Percentiles rank a stretch among this genome's conserved stretches.
Evolutionary conservation across 2,329 filamentous ascomycete genomes (phyloP).

Genomic region (Celoporthe dispersa): DNA sequence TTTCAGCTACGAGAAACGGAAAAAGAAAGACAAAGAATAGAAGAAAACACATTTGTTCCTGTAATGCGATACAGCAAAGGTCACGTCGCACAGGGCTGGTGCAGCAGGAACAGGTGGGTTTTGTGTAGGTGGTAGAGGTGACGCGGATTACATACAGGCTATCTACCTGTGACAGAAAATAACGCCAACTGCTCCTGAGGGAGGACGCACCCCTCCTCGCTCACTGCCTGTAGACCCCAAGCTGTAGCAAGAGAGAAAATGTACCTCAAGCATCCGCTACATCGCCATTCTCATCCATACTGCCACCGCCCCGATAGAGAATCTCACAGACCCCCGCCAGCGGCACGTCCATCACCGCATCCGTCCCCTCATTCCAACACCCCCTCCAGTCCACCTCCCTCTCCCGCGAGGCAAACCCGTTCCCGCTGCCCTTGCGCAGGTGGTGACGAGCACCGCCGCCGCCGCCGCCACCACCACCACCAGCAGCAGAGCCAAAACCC

Average conservation of each 20-base stretch:
- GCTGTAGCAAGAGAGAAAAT: not conserved
- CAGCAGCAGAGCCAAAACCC: too few relatives aligned
- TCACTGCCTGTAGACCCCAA: too few relatives aligned
- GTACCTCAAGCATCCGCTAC: not conserved
- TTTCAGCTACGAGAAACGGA: not conserved
- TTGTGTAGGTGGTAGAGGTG: too few relatives aligned
- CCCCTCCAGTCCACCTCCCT: constrained; percentile 69
- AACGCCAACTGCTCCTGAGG: too few relatives aligned
- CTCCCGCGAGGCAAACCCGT: constrained; percentile 20
- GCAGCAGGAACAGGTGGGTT: too few relatives aligned
- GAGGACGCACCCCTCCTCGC: too few relatives aligned
- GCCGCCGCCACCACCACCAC: constrained; percentile 35
- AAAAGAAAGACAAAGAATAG: too few relatives aligned
- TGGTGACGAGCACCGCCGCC: constrained; percentile 31
- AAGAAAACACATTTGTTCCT: not conserved
- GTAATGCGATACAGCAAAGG: not conserved
- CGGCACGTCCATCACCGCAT: constrained; percentile 96
- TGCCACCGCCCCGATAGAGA: constrained; percentile 71
- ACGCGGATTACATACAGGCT: too few relatives aligned
- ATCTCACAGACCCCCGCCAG: constrained; percentile 95
- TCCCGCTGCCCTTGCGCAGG: constrained; percentile 36
- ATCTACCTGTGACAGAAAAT: too few relatives aligned
- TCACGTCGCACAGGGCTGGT: not conserved
- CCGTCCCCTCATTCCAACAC: constrained; percentile 90
- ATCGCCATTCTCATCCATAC: constrained; percentile 27